Evolutionary conservation across 176 grass and related monocot genomes (phyloP), one percentile per base, ranked within the genome.

Genomic region (Juncus inflexus): DNA sequence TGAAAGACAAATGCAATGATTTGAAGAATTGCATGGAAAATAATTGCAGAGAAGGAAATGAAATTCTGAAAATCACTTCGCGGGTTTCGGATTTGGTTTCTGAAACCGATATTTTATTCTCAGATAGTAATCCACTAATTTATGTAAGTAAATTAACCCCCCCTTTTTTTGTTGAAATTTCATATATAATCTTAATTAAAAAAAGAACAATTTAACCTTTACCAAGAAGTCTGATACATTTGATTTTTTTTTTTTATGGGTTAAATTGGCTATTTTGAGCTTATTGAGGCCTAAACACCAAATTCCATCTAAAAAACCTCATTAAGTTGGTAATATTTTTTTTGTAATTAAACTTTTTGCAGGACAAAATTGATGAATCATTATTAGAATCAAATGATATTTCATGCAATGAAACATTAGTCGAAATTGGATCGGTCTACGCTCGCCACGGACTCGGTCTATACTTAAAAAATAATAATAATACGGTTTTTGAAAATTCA

Each of bases 341-440:
- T 61, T 35, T 67, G 41, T 28, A 49, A 70, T 28, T 57, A 62
- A 77, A 80, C 73, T 81, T 50, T 83, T 54, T 84, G 59, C 77
- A 96, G 92, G 92, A 96, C 56, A 70, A 67, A 50, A 80, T 86
- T 71, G 82, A 83, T 72, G 79, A 85, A 67, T 81, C 57, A 55
- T 80, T 75, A 59, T 73, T 66, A 65, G 91, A 90, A 62, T 79
- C 79, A 19, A 81, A 79, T 67, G 84, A 77, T 52, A 69, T 80
- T 56, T 83, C 84, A 15, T 90, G 84, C 79, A 88, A 86, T 40
- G 73, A 67, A 56, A 68, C 75, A 56, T 77, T 80, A 50, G 43
- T 88, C 74, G 79, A 91, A 69, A 96, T 96, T 57, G 92, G 79
- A 76, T 89, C 92, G 77, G 76, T 81, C 52, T 96, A 91, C 78